phyloP scores from a whole-genome alignment of 176 grass and related monocot genomes.

The Pontederia paniculata region DNA sequence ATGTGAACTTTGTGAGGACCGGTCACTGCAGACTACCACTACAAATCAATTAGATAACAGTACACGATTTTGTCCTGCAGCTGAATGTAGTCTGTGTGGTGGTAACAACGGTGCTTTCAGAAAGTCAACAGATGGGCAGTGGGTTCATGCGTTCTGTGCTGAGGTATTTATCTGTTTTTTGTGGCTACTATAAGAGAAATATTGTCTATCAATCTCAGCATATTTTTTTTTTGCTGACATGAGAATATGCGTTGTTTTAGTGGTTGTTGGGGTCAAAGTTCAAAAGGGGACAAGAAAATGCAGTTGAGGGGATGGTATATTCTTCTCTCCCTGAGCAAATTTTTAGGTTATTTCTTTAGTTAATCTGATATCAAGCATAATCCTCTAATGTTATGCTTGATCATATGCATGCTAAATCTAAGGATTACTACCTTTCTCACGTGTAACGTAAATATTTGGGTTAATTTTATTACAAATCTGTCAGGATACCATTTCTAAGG shows the following conservation, averaged over 20 bases:
- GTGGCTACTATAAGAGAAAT: constrained; percentile 8
- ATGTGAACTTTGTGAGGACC: constrained; percentile 77
- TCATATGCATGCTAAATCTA: too few relatives aligned
- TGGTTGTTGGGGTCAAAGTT: constrained; percentile 81
- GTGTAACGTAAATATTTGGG: too few relatives aligned
- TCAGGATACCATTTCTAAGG: constrained; percentile 65
- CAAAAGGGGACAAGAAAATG: constrained; percentile 60
- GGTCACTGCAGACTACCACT: constrained; percentile 27
- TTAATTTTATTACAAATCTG: too few relatives aligned
- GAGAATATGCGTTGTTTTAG: constrained; percentile 26
- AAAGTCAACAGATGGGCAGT: constrained; percentile 61
- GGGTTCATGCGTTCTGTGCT: constrained; percentile 98
- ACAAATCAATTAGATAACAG: constrained; percentile 35
- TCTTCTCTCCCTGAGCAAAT: neutral
- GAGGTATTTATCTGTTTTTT: constrained; percentile 51
- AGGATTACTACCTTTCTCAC: too few relatives aligned
- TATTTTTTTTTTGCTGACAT: constrained; percentile 15
- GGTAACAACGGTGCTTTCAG: constrained; percentile 72
- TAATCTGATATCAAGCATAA: neutral
- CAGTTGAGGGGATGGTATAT: constrained; percentile 79
- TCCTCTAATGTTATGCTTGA: too few relatives aligned
- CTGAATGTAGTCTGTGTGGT: constrained; percentile 60
- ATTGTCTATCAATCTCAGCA: constrained; percentile 3
- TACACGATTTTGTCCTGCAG: constrained; percentile 17
- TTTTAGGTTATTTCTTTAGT: neutral